Evolutionary conservation across 2,329 filamentous ascomycete species (phyloP), one percentile per base, ranked within the genome.

Genomic region (Stachybotrys chartarum): DNA sequence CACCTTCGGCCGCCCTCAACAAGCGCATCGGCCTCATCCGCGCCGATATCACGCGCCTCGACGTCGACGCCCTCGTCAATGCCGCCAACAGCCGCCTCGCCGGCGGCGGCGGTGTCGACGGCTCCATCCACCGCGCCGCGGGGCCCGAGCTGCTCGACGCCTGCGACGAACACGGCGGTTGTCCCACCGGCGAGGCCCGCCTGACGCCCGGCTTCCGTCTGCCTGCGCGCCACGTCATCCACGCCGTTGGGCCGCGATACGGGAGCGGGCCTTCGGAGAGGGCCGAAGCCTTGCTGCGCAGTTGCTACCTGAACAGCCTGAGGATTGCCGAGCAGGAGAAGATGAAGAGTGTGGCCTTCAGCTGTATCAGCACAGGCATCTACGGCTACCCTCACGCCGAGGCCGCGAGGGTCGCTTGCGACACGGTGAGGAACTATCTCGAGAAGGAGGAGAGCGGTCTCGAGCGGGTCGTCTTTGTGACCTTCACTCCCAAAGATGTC

Each of bases 31-130:
- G 82, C 50, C 74, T 93, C 44, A 78, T 91, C 60, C 81, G 83
- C 55, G 83, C 84, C 62, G 91, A 96, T 70, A 95, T 97, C 70
- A 97, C 92, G 14, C 84, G 78, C 14, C 82, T 97, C 5, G 69
- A 79, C 35, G 80, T 91, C 50, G 90, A 91, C 66, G 87, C 88
- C 60, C 94, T 97, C 62, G 92, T 97, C 69, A 97, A 97, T 69
- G 93, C 94, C 1, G 93, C 94, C 49, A 97, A 97, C 70, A 73
- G 72, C 10, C 80, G 79, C 1, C 82, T 97, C 1, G 78, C 88
- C 0, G 91, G 92, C 54, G 94, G 94, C 54, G 91, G 91, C n/a
- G 94, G 94, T 42, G 91, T 97, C 16, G 88, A 92, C 66, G 88
- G 87, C 46, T 88, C 91, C 31, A 97, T 97, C 63, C 94, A 97